Evolutionary conservation across 768 basidiomycete genomes (phyloP).

Genomic region (Rhizopogon vinicolor): DNA sequence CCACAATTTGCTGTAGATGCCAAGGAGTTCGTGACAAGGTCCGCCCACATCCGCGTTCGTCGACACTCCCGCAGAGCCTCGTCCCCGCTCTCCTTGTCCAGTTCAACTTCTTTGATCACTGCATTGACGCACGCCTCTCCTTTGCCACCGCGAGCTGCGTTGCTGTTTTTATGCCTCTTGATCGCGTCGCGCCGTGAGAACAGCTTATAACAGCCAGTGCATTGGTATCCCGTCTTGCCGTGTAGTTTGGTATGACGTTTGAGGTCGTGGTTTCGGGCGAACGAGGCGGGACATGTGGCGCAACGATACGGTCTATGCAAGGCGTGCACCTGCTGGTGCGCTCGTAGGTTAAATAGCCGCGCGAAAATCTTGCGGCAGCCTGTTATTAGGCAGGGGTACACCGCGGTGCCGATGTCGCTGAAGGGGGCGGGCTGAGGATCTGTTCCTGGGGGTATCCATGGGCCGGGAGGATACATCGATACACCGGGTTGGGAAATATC

Average conservation of each 20-base stretch:
- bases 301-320: constrained; percentile 65
- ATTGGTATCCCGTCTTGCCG: constrained; percentile 70
- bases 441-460: constrained; percentile 22
- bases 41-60: constrained; percentile 60
- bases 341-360: constrained; percentile 63
- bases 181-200: constrained; percentile 79
- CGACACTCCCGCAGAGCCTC: constrained; percentile 49
- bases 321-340: constrained; percentile 66
- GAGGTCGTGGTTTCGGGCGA: constrained; percentile 74
- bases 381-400: constrained; percentile 71
- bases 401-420: constrained; percentile 63
- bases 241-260: constrained; percentile 75
- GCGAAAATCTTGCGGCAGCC: constrained; percentile 68
- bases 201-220: constrained; percentile 66
- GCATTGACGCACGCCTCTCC: constrained; percentile 51
- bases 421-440: constrained; percentile 22
- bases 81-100: constrained; percentile 33
- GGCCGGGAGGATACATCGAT: constrained; percentile 28
- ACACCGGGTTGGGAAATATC: constrained; percentile 19
- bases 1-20: constrained; percentile 6
- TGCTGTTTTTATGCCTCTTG: constrained; percentile 69
- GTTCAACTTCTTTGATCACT: constrained; percentile 58
- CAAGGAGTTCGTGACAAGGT: constrained; percentile 40
- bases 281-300: constrained; percentile 62
- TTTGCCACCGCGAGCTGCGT: constrained; percentile 44